These are phyloP conservation scores for Chlorella ohadii DNA, from an alignment of 139 green algal species.

Conservation along the genomic window DNA sequence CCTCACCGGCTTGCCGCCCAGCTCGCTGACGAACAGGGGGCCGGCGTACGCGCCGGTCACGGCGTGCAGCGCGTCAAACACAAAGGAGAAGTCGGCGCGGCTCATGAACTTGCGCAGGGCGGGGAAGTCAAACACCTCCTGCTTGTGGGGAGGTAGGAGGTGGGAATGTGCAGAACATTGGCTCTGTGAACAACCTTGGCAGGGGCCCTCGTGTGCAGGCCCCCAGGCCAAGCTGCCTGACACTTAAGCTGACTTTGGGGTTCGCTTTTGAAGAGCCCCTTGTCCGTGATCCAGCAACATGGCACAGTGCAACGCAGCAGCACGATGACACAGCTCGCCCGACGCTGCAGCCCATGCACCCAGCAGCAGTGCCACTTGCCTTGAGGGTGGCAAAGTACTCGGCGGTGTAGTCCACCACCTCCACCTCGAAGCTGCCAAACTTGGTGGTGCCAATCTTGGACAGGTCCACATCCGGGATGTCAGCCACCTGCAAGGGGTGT, in stretches of 20 bases:
- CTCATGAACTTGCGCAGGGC: constrained; percentile 85
- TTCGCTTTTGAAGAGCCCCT: too few relatives aligned
- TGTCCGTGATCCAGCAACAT: too few relatives aligned
- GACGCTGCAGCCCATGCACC: too few relatives aligned
- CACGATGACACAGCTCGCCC: too few relatives aligned
- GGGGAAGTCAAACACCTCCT: constrained; percentile 97
- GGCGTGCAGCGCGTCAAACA: constrained; percentile 97
- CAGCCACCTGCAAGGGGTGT: constrained; percentile 70
- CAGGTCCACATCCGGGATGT: constrained; percentile 96
- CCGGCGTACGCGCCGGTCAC: constrained; percentile 96
- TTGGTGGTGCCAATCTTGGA: constrained; percentile 74
- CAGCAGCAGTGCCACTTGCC: too few relatives aligned
- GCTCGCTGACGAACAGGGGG: constrained; percentile 91
- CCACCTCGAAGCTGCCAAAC: constrained; percentile 95
- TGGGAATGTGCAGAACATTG: too few relatives aligned
- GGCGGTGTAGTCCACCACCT: constrained; percentile 92
- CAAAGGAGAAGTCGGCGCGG: constrained; percentile 90
- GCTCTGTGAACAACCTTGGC: too few relatives aligned
- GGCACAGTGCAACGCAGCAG: too few relatives aligned
- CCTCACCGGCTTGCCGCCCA: constrained; percentile 65
- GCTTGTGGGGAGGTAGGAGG: neutral
- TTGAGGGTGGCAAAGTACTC: constrained; percentile 94
- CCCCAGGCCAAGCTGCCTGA: too few relatives aligned
- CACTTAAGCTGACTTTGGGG: too few relatives aligned
- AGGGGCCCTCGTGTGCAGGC: too few relatives aligned